Base-by-base conservation (phyloP, 1,139 yeast genomes). In the Blastobotrys persicus region DNA sequence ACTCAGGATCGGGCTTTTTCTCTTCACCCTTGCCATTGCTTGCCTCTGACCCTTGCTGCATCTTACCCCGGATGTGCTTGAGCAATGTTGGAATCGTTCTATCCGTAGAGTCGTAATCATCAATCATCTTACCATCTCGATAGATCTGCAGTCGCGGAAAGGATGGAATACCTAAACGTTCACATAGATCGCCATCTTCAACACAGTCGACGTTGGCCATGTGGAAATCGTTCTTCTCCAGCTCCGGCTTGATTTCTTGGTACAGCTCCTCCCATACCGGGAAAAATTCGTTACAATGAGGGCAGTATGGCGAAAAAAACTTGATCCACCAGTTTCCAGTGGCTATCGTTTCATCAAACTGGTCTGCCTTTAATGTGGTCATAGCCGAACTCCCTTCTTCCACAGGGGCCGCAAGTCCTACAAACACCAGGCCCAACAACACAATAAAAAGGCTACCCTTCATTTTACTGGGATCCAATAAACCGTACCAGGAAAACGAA, bases 271-370 rank as follows among this genome's bases (percentile, higher is more conserved):
- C 53, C 74, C 75, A 72, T 19, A 59, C 61, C 1, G 76, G 76
- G 2, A 73, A 74, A 40, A 72, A 55, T 14, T 56, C 57, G 14
- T 41, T 52, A 56, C 76, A 72, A 56, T 72, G 75, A 4, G 58
- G 59, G 55, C 76, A 72, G 52, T 66, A 65, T 1, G 76, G 77
- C 12, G 74, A 71, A 55, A 54, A 73, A 58, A 65, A 70, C 56
- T 72, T 71, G 47, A 72, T 60, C 64, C 72, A 69, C 67, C 72
- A 70, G 2, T 60, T 57, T 2, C 71, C 73, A 6, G 31, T 20
- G 11, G 45, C 23, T 3, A 43, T 23, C 2, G 43, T 43, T 7
- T 19, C 17, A 23, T 48, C 51, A 26, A 35, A 48, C 34, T 35
- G 40, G 18, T 26, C 42, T 4, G 42, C 26, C 14, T 39, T 26